Percentiles rank a stretch among this genome's conserved stretches.
phyloP scores from a whole-genome alignment of 2,329 filamentous ascomycete species.

The Monosporascus sp. region DNA sequence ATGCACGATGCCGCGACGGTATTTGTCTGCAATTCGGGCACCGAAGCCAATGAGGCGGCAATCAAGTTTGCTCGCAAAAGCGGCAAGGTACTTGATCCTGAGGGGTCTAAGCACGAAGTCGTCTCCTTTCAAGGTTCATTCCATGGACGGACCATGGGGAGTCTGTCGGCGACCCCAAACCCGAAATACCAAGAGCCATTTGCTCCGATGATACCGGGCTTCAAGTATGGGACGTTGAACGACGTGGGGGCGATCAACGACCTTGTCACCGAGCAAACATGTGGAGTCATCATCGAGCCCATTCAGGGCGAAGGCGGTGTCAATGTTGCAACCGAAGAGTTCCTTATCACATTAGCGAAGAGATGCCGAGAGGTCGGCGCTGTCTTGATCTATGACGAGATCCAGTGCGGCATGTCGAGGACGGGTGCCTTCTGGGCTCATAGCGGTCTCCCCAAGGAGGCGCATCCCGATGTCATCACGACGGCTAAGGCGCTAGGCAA shows the following conservation, averaged over 20 bases:
- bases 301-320: slow-evolving; percentile 97
- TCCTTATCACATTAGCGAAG: slow-evolving; percentile 75
- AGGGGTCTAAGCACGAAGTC: slow-evolving; percentile 71
- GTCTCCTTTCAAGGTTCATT: slow-evolving; percentile 91
- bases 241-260: slow-evolving; percentile 66
- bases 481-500: slow-evolving; percentile 96
- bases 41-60: slow-evolving; percentile 95
- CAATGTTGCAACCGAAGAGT: slow-evolving; percentile 75
- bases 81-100: slow-evolving; percentile 69
- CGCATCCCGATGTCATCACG: slow-evolving; percentile 90
- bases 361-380: slow-evolving; percentile 84
- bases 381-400: slow-evolving; percentile 91
- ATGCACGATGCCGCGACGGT: slow-evolving; percentile 78
- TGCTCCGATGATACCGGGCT: slow-evolving; percentile 90
- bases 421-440: slow-evolving; percentile 93
- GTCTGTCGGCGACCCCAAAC: slow-evolving; percentile 92
- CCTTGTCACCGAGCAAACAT: slow-evolving; percentile 79
- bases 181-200: slow-evolving; percentile 97
- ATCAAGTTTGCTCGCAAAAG: slow-evolving; percentile 96
- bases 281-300: slow-evolving; percentile 92
- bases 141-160: slow-evolving; percentile 95
- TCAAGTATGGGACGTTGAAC: slow-evolving; percentile 82
- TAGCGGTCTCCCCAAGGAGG: slow-evolving; percentile 61
- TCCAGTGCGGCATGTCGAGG: slow-evolving; percentile 86
- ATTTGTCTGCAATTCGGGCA: slow-evolving; percentile 94